A percentile compares a stretch with the other conserved stretches of the same genome.
These are phyloP conservation scores for Colletotrichum destructivum DNA, from an alignment of 2,329 filamentous ascomycete species.

Conservation along the genomic window DNA sequence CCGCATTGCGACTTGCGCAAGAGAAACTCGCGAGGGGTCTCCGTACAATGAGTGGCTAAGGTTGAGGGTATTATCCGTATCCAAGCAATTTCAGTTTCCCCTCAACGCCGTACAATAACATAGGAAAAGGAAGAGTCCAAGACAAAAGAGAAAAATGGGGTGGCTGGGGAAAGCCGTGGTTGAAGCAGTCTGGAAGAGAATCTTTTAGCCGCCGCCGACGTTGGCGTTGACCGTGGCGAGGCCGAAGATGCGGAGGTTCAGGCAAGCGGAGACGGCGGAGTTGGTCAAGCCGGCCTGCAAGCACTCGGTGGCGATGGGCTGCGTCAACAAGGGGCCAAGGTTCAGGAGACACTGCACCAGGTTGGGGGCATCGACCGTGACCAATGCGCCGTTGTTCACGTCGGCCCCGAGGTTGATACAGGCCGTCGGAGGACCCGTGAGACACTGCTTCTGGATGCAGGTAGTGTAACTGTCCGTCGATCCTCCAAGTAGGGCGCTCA, in stretches of 20 bases:
- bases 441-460: conserved; percentile 11
- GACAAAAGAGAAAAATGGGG: background rate
- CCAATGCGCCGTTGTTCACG: background rate
- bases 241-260: conserved; percentile 37
- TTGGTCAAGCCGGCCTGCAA: conserved; percentile 16
- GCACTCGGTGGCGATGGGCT: conserved; percentile 20
- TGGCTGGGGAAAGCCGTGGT: background rate
- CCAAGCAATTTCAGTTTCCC: conserved; percentile 25
- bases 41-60: conserved; percentile 2
- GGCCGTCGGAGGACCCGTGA: conserved; percentile 8
- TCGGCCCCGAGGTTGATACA: conserved; percentile 29
- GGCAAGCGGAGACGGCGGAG: conserved; percentile 18
- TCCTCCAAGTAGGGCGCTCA: background rate
- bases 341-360: conserved; percentile 12
- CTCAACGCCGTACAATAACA: conserved; percentile 8
- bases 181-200: background rate
- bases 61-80: background rate
- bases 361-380: background rate
- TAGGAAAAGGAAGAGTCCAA: conserved; percentile 4
- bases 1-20: background rate
- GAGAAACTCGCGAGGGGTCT: background rate
- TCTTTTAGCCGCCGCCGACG: background rate
- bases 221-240: conserved; percentile 20
- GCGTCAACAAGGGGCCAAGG: conserved; percentile 16
- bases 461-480: background rate